Conservation (phyloP, 441 rosid genomes). For the Jatropha multifida region DNA sequence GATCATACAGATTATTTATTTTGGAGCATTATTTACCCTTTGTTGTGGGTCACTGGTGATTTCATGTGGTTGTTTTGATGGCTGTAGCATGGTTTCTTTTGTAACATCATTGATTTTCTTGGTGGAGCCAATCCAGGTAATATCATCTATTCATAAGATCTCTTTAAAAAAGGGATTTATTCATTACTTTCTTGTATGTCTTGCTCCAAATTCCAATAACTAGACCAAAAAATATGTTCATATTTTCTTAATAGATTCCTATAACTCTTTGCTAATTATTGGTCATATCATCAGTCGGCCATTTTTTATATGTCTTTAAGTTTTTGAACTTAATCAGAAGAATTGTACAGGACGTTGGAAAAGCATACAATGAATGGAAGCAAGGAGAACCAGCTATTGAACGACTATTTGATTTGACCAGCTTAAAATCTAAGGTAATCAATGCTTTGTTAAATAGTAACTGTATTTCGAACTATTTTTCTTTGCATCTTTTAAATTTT, state of each 20-base stretch:
- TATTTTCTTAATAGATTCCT: neutral
- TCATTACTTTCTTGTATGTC: neutral
- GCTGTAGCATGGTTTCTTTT: conserved; percentile 68
- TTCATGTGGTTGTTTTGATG: conserved; percentile 61
- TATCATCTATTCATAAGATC: conserved; percentile 11
- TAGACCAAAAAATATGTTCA: neutral
- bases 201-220: neutral
- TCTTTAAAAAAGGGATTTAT: conserved; percentile 5
- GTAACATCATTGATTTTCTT: conserved; percentile 77
- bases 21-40: conserved; percentile 64
- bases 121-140: conserved; percentile 91
- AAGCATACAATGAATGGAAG: conserved; percentile 94
- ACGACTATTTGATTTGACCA: conserved; percentile 70
- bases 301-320: conserved; percentile 33
- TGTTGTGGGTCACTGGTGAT: conserved; percentile 67
- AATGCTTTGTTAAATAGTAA: neutral
- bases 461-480: conserved; percentile 8
- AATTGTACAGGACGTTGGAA: conserved; percentile 69
- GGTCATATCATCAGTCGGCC: conserved; percentile 12
- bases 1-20: conserved; percentile 65
- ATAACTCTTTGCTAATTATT: conserved; percentile 19
- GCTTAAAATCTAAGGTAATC: conserved; percentile 58
- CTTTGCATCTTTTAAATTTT: neutral
- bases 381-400: conserved; percentile 93
- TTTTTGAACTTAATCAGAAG: conserved; percentile 31